These are phyloP conservation scores for Pseudogymnoascus sp. DNA, from an alignment of 2,329 filamentous ascomycete species.

Conservation along the genomic window DNA sequence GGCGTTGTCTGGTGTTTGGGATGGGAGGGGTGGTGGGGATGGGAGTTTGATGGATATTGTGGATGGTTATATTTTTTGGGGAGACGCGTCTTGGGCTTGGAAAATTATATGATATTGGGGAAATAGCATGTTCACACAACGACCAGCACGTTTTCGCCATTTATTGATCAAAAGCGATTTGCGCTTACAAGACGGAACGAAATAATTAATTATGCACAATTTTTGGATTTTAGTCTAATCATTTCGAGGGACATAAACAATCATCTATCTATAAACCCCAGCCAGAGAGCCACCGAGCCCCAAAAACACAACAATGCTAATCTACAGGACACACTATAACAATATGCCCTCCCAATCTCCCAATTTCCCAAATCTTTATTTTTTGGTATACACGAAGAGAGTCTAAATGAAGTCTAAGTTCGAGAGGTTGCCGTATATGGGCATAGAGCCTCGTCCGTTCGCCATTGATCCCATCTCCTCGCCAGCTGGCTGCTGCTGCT, in stretches of 20 bases:
- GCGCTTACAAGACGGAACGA: background rate
- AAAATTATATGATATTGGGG: background rate
- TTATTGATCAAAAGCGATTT: background rate
- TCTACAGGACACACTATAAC: constrained; percentile 7
- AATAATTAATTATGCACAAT: constrained; percentile 5
- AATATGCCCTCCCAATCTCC: background rate
- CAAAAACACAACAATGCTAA: constrained; percentile 9
- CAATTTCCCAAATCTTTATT: background rate
- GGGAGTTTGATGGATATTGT: background rate
- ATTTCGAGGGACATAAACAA: constrained; percentile 8
- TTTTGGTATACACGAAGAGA: constrained; percentile 6
- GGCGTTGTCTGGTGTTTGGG: background rate
- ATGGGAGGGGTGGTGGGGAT: background rate
- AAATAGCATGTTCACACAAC: background rate
- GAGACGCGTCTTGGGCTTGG: background rate
- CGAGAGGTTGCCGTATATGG: constrained; percentile 34
- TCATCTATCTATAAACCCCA: constrained; percentile 7
- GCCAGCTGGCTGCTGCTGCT: constrained; percentile 16
- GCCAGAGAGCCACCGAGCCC: constrained; percentile 9
- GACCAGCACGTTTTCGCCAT: background rate
- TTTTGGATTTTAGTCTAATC: constrained; percentile 6
- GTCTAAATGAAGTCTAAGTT: constrained; percentile 8
- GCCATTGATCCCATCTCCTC: constrained; percentile 20
- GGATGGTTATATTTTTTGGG: background rate
- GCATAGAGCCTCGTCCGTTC: constrained; percentile 34